Percentiles rank a stretch among this genome's conserved stretches.
Evolutionary conservation across 192 early-diverging fungal genomes (phyloP).

Genomic region (Linnemannia exigua): DNA sequence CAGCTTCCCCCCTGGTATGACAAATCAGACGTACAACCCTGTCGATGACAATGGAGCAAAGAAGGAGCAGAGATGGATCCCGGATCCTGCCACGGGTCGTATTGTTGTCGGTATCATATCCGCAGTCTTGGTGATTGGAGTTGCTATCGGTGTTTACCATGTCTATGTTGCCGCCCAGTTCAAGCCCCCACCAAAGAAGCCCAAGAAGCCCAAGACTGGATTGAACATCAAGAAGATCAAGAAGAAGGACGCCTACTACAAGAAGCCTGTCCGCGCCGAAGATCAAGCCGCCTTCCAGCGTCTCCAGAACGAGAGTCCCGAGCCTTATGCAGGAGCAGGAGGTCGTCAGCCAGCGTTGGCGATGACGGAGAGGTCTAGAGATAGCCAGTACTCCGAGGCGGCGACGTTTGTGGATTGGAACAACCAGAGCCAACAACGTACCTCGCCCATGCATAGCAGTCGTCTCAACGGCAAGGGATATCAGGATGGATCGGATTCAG

Average conservation of each 20-base stretch:
- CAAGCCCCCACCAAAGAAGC: constrained; percentile 35
- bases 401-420: constrained; percentile 45
- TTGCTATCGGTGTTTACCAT: constrained; percentile 33
- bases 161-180: constrained; percentile 43
- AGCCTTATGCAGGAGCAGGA: constrained; percentile 22
- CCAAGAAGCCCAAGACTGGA: constrained; percentile 43
- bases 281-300: constrained; percentile 35
- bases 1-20: constrained; percentile 14
- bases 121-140: constrained; percentile 24
- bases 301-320: constrained; percentile 32
- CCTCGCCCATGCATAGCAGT: not conserved
- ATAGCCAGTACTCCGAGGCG: constrained; percentile 43
- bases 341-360: not conserved
- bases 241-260: constrained; percentile 52
- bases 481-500: not conserved
- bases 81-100: constrained; percentile 23
- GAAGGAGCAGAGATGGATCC: not conserved
- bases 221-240: constrained; percentile 53
- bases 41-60: not conserved
- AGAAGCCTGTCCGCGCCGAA: constrained; percentile 23
- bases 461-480: not conserved
- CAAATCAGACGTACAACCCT: constrained; percentile 7
- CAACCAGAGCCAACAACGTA: constrained; percentile 24
- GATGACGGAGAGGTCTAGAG: constrained; percentile 36
- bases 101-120: constrained; percentile 16